Evolutionary conservation across 1,284 basidiomycete species (phyloP).

Genomic region (Chalciporus sp.): DNA sequence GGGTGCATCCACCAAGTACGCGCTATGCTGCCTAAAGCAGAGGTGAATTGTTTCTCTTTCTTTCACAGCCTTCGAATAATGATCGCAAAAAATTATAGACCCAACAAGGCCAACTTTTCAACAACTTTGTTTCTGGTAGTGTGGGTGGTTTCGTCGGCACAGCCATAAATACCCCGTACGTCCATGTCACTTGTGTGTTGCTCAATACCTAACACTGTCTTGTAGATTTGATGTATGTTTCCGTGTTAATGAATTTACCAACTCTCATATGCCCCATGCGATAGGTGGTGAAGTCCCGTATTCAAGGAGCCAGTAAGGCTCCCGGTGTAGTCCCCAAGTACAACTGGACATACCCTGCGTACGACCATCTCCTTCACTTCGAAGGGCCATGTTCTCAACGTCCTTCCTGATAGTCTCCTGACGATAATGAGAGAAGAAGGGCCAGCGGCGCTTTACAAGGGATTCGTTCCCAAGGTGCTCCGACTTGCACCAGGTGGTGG

Average conservation of each 20-base stretch:
- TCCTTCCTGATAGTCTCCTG: conserved; percentile 46
- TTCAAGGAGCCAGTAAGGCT: conserved; percentile 75
- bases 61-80: not conserved
- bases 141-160: conserved; percentile 93
- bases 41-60: conserved; percentile 47
- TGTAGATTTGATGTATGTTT: conserved; percentile 58
- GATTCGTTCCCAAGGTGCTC: conserved; percentile 85
- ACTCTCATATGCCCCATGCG: conserved; percentile 1
- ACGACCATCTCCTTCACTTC: conserved; percentile 15
- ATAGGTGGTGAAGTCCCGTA: conserved; percentile 91
- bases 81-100: conserved; percentile 44
- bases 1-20: conserved; percentile 89
- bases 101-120: conserved; percentile 73
- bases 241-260: not conserved
- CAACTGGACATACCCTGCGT: conserved; percentile 91
- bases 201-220: conserved; percentile 1
- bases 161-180: conserved; percentile 76
- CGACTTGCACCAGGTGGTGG: conserved; percentile 94
- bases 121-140: conserved; percentile 91
- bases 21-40: conserved; percentile 78
- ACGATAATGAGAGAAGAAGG: conserved; percentile 93
- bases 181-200: conserved; percentile 11
- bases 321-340: conserved; percentile 81
- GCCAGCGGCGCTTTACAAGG: conserved; percentile 89
- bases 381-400: not conserved